Conservation (phyloP, 805 yeast species). For the Scheffersomyces lignosus region DNA sequence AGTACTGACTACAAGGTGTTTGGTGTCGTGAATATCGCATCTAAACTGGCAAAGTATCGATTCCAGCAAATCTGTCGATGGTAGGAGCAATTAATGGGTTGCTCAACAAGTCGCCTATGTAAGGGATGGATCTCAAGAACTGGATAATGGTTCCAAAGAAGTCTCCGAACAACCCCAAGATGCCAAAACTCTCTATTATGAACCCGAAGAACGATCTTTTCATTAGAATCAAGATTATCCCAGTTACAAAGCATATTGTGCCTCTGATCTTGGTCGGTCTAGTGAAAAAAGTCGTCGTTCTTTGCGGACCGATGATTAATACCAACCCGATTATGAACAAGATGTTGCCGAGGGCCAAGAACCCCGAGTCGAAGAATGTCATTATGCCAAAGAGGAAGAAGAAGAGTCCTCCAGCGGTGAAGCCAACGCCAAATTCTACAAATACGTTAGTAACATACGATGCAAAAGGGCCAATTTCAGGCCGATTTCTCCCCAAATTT, state of each 20-base stretch:
- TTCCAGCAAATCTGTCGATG: conserved; percentile 43
- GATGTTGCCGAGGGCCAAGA: conserved; percentile 86
- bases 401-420: conserved; percentile 81
- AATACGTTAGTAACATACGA: conserved; percentile 22
- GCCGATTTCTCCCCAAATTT: too few relatives aligned
- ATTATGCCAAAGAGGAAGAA: conserved; percentile 81
- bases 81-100: conserved; percentile 81
- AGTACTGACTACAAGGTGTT: too few relatives aligned
- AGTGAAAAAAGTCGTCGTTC: conserved; percentile 79
- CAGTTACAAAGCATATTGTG: conserved; percentile 72
- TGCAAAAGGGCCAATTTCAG: too few relatives aligned
- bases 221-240: conserved; percentile 71
- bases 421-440: conserved; percentile 85
- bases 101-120: conserved; percentile 81
- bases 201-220: conserved; percentile 86
- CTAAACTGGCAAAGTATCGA: conserved; percentile 41
- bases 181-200: conserved; percentile 82
- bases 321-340: conserved; percentile 79
- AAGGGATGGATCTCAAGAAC: conserved; percentile 83
- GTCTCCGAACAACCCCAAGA: conserved; percentile 87
- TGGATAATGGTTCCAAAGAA: conserved; percentile 87
- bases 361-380: conserved; percentile 84
- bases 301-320: conserved; percentile 83
- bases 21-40: too few relatives aligned
- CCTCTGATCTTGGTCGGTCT: conserved; percentile 88